Evolutionary conservation across 2,329 filamentous ascomycete species (phyloP), one percentile per base, ranked within the genome.

Genomic region (Scedosporium apiospermum): DNA sequence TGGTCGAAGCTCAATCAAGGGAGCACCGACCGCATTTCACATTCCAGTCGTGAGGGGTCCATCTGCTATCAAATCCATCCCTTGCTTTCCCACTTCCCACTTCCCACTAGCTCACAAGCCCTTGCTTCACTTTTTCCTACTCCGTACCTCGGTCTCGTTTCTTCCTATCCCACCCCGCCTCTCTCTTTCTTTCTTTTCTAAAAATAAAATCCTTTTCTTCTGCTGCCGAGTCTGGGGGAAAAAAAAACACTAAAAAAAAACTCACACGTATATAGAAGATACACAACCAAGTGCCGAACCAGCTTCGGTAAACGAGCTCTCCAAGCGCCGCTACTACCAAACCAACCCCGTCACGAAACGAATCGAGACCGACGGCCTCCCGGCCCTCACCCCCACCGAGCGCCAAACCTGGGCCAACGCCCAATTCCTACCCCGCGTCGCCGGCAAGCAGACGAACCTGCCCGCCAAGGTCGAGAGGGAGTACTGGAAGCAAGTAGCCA

Each of bases 401-500:
- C 77, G 76, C 64, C 78, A 79, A 67, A 76, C 76, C 23, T 84
- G 79, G 73, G 69, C 77, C 44, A 77, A 80, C 70, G 69, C 76
- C 18, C 74, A 78, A 66, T 76, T 81, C 63, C 74, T 82, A 49
- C 73, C 73, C 53, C 75, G 75, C 57, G 74, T 76, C 44, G 73
- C 73, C 55, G 70, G 74, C 64, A 72, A 70, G 59, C 68, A 67
- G 10, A 66, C 78, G 3, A 65, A 68, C 53, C 70, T 75, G 41
- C 74, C 72, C 65, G 72, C 76, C 70, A 83, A 83, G 71, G 72
- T 78, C 27, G 79, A 83, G 68, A 79, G 80, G 68, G 82, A 85
- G 67, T 79, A 82, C 69, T 86, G 83, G 83, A 82, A 82, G 71
- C 74, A 76, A 57, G 75, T 83, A 65, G 78, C 77, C 69, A 83